Percentiles rank a stretch among this genome's conserved stretches.
These are phyloP conservation scores for Alternaria dauci DNA, from an alignment of 2,329 filamentous ascomycete species.

Conservation along the genomic window DNA sequence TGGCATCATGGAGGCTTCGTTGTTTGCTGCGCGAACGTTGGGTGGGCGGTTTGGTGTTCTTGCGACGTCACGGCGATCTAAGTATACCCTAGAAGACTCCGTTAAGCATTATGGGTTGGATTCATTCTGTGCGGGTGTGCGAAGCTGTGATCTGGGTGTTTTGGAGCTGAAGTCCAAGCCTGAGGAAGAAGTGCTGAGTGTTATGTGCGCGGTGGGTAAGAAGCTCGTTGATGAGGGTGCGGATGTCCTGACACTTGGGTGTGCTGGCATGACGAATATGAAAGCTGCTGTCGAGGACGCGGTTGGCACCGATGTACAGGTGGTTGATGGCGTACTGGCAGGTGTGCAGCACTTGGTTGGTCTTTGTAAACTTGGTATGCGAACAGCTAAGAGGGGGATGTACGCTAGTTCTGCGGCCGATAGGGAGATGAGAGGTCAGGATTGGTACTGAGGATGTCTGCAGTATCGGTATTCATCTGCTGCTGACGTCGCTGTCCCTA, in stretches of 20 bases:
- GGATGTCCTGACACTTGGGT: conserved; percentile 57
- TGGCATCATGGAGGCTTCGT: conserved; percentile 61
- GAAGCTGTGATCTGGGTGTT: conserved; percentile 54
- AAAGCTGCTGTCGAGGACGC: conserved; percentile 57
- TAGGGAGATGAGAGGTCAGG: not conserved
- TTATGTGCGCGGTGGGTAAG: conserved; percentile 42
- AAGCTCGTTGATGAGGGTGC: conserved; percentile 54
- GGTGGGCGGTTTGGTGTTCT: conserved; percentile 46
- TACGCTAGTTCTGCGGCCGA: conserved; percentile 50
- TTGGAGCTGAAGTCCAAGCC: conserved; percentile 56
- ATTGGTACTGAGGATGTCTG: not conserved
- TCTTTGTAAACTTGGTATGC: conserved; percentile 56
- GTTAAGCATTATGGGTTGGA: not conserved
- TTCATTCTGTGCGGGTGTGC: conserved; percentile 48
- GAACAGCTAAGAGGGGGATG: conserved; percentile 57
- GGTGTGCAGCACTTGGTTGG: conserved; percentile 58
- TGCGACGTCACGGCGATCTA: not conserved
- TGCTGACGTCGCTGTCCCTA: not conserved
- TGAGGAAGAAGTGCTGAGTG: conserved; percentile 50
- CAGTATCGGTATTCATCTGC: not conserved
- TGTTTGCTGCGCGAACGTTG: conserved; percentile 61
- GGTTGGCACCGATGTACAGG: conserved; percentile 57
- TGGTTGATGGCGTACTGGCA: conserved; percentile 62
- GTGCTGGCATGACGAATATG: conserved; percentile 61
- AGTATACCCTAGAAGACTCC: not conserved